Evolutionary conservation across 768 basidiomycete genomes (phyloP), one percentile per base, ranked within the genome.

Genomic region (Tulasnella sp.): DNA sequence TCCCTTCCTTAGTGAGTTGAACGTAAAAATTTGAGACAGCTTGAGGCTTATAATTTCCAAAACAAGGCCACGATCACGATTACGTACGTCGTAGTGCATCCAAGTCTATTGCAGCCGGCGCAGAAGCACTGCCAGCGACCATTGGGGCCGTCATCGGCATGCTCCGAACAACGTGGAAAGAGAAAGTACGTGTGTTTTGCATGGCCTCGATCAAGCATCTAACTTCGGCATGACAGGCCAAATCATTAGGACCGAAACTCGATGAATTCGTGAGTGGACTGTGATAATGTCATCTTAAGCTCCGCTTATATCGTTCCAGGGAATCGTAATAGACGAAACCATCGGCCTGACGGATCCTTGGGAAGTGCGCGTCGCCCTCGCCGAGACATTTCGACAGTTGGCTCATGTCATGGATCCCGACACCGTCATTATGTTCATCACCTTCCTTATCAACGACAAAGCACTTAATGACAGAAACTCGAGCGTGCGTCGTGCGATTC

Each of bases 311-410:
- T n/a, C 34, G 7, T 42, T 11, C n/a, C 63, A 93, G 91, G 96
- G 96, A 15, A 95, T 98, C 88, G 79, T 98, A 52, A 85, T 95
- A 51, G 82, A 88, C 19, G 80, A 84, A 65, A 93, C 84, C 42
- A 73, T 97, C n/a, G 86, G 90, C 66, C 81, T 86, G 24, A 73
- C 80, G 8, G 96, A 99, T 72, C 95, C 94, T 4, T 98, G 88
- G 88, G 78, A 83, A 47, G 76, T 85, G 19, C 80, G 96, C 19
- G 74, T 87, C 4, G 90, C 95, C 4, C 76, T 85, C 51, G 85
- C 86, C 1, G 70, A 73, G 17, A 71, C 86, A 0, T 83, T 97
- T 60, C 78, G 82, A 62, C 73, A 78, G 2, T 70, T 94, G 2
- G 82, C 90, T 0, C 80, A 83, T 1, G 74, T 74, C 10, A 85